Evolutionary conservation across 1,139 yeast species (phyloP), one percentile per base, ranked within the genome.

Genomic region (Debaryomyces sp.): DNA sequence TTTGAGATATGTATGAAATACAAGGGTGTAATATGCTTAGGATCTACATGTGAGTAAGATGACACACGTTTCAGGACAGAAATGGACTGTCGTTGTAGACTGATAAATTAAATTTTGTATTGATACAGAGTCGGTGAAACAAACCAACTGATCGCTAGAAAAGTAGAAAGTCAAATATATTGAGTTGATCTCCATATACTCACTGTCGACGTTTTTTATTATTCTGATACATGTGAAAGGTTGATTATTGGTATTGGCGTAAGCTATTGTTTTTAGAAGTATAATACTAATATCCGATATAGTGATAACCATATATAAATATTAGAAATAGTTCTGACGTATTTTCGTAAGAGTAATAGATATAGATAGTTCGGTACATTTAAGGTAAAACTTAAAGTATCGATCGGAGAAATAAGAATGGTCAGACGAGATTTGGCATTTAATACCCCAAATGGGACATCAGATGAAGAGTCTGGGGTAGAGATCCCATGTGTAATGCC

Each of bases 381-480:
- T 13, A 21, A 17, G 13, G 23, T n/a, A 17, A 13, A 22, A 17
- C 5, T 7, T 18, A 13, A 10, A 38, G 10, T 24, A 24, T 10
- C 5, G n/a, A 27, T 15, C 12, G 4, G n/a, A 38, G 9, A 22
- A 29, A 21, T 17, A 22, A 30, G 23, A 30, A 68, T 68, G 71
- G 64, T 73, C 23, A 69, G 67, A 42, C 64, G 76, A 57, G 73
- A 71, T 57, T 61, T 71, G 49, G 71, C 76, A 3, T 67, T 59
- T 44, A 68, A 67, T 52, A 58, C 61, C 34, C 70, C 68, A 13
- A 21, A 15, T 13, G 55, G 58, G 15, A 53, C 9, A 10, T 15
- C 22, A 4, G 41, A 39, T 13, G 41, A 37, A 17, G 45, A 42
- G 15, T 26, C 27, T 18, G 39, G 26, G 43, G 37, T 39, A 8